Base-by-base conservation (phyloP, 139 green algal species). In the Monoraphidium neglectum region DNA sequence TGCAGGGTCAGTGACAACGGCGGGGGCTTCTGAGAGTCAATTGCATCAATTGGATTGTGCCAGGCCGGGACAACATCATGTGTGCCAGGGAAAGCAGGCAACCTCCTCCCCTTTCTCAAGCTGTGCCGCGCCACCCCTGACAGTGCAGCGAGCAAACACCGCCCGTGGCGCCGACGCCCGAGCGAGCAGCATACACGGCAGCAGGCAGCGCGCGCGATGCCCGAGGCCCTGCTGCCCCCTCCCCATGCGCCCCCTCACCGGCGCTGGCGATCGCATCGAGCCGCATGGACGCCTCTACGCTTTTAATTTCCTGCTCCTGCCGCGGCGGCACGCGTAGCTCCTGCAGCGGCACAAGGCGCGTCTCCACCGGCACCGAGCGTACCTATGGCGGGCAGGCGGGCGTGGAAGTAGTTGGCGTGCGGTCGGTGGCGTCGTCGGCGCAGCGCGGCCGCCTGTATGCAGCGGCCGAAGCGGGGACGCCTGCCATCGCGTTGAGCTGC, bases 211-310 rank as follows among this genome's bases (percentile, higher is more conserved):
- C 16, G n/a, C n/a, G n/a, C n/a, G n/a, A n/a, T n/a, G n/a, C n/a
- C n/a, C n/a, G n/a, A n/a, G n/a, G n/a, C n/a, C n/a, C n/a, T n/a
- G n/a, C n/a, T n/a, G n/a, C n/a, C n/a, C n/a, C n/a, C n/a, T n/a
- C n/a, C n/a, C n/a, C n/a, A n/a, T 28, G 33, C 72, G 36, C 59
- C n/a, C 40, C 6, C 81, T 30, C 8, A 89, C 81, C 84, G 30
- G 89, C 90, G 36, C 79, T 90, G 2, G 88, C 90, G 3, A 97
- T 60, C 1, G 90, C 87, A 72, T 97, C 93, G 53, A 97, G 79
- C 51, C 93, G 72, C 78, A 96, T 40, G 0, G 83, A 92, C 0
- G 90, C 86, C 77, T 97, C 93, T 16, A 92, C 77, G 51, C 74
- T 91, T 40, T 53, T 79, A 23, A 94, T 33, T 30, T 91, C 83